Base-by-base conservation (phyloP, 164 flowering plant genomes). In the Stephania yunnanensis region DNA sequence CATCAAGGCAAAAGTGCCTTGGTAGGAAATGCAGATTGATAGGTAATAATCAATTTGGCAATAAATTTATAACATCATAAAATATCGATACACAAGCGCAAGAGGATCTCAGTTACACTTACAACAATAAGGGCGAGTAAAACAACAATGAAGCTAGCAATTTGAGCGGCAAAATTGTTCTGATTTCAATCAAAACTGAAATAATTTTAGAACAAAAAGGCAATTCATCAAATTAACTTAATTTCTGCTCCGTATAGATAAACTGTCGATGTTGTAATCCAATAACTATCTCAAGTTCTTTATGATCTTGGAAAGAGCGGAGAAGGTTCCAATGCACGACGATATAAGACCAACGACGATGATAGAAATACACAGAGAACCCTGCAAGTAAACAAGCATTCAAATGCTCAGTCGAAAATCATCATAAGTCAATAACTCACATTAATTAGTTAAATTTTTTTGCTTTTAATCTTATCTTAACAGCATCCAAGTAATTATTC, bases 261-360 rank as follows among this genome's bases (percentile, higher is more conserved):
- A 5, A 8, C 5, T 46, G 55, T 15, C 13, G 17, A 52, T 20
- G 50, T 22, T 19, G 67, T 36, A 52, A 20, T 30, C 30, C 53
- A 63, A 22, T 17, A 42, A 63, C 52, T 86, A 84, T 73, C 78
- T 69, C 82, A 94, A 83, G 44, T 68, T 87, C 71, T 92, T 79
- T 12, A 95, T 76, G 65, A 95, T 93, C 76, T 86, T 84, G 10
- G 89, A 79, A 22, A 95, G 68, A 5, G 99, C 94, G 1, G 98
- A 89, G 73, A 83, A 81, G 6, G 95, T 83, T 70, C 99, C 99
- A 45, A 92, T 70, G 2, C 74, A 81, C 3, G 92, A 85, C 1
- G 96, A 92, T 42, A 89, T 71, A 3, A 76, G 78, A 0, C 98
- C 99, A 29, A 93, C 89, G 13, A 45, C 64, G 46, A 93, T 87